These are phyloP conservation scores for Fusarium brachygibbosum DNA, from an alignment of 2,329 filamentous ascomycete species.

Conservation along the genomic window DNA sequence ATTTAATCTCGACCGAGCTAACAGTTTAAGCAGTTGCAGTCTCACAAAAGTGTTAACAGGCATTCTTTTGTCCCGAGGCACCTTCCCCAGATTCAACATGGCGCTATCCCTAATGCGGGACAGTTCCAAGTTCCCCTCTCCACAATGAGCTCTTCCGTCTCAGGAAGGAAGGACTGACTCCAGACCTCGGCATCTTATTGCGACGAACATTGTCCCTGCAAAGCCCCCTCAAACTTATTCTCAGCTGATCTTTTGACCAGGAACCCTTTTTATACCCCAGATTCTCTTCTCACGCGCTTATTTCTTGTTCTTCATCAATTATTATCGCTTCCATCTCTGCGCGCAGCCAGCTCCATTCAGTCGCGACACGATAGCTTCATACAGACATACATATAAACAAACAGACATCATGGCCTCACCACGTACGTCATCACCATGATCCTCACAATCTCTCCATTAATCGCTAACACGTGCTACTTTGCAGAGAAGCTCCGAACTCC, in stretches of 20 bases:
- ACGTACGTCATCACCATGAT: slow-evolving; percentile 70
- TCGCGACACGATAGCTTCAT: slow-evolving; percentile 25
- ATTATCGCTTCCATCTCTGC: slow-evolving; percentile 1
- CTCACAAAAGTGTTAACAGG: slow-evolving; percentile 17
- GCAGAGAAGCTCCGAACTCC: slow-evolving; percentile 80
- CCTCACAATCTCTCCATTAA: neutral
- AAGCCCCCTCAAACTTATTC: slow-evolving; percentile 18
- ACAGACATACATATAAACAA: slow-evolving; percentile 14
- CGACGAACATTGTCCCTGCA: slow-evolving; percentile 21
- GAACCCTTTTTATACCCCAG: slow-evolving; percentile 39
- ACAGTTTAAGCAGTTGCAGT: neutral
- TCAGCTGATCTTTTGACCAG: slow-evolving; percentile 37
- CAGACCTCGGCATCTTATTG: slow-evolving; percentile 47
- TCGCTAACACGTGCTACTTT: slow-evolving; percentile 24
- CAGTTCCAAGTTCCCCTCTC: slow-evolving; percentile 14
- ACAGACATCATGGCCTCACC: slow-evolving; percentile 77
- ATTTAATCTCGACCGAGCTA: neutral
- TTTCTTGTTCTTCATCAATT: slow-evolving; percentile 9
- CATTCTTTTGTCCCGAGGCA: slow-evolving; percentile 45
- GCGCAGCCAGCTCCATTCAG: slow-evolving; percentile 24
- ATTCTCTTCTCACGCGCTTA: slow-evolving; percentile 3
- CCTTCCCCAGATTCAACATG: slow-evolving; percentile 46
- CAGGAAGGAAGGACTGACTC: slow-evolving; percentile 30
- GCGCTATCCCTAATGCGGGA: slow-evolving; percentile 34
- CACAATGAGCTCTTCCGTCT: slow-evolving; percentile 20